Evolutionary conservation across 2,329 filamentous ascomycete genomes (phyloP), one percentile per base, ranked within the genome.

Genomic region (Xylariaceae sp.): DNA sequence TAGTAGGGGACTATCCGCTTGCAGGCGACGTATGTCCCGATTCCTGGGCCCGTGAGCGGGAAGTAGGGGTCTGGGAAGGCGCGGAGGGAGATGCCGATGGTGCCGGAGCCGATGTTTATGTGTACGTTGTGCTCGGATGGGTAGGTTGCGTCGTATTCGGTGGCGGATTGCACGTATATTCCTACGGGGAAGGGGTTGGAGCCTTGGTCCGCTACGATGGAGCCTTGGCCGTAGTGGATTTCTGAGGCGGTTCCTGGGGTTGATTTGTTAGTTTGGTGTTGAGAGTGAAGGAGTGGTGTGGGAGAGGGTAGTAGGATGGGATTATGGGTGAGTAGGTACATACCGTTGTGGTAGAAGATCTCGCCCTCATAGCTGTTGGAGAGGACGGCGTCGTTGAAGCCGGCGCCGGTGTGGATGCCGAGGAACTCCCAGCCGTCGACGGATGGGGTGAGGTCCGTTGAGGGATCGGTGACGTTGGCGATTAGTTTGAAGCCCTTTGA

Each of bases 261-360:
- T 1, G 2, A n/a, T 40, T 30, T 49, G 42, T 36, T 15, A 10
- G 2, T 9, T 42, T 15, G 7, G 12, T 30, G 31, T 15, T 49
- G 12, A 14, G 6, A 33, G 17, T 6, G 14, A 33, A 33, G 10
- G 14, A 14, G 18, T 11, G 19, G 9, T 31, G 10, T 22, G n/a
- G 5, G 15, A 11, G 11, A 14, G 11, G 10, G 6, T 3, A 6
- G 12, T n/a, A 5, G 15, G n/a, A n/a, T n/a, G n/a, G n/a, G n/a
- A n/a, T n/a, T n/a, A n/a, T n/a, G n/a, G n/a, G n/a, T n/a, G n/a
- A n/a, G n/a, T n/a, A n/a, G n/a, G n/a, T 11, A 42, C 53, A 39
- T 49, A 57, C 71, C 74, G 57, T 80, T 79, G 49, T 73, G 64
- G 68, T 78, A 79, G 58, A 78, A 79, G 50, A 72, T 56, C 43